These are phyloP conservation scores for Pichia sp. DNA, from an alignment of 1,139 yeast species.

Conservation along the genomic window DNA sequence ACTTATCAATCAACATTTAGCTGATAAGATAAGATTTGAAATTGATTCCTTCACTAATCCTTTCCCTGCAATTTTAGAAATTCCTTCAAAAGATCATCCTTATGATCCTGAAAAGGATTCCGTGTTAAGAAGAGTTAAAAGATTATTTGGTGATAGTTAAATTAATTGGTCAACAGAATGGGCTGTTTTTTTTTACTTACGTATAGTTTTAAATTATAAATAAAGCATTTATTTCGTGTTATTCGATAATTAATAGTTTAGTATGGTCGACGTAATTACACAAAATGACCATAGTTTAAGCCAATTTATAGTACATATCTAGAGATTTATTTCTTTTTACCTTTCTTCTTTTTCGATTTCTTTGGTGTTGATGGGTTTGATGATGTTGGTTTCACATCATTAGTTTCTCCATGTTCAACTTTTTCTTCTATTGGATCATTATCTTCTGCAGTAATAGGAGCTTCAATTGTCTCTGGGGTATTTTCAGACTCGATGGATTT, in stretches of 20 bases:
- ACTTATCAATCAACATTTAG: constrained; percentile 89
- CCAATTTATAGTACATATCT: not conserved
- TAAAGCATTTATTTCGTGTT: not conserved
- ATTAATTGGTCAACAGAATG: not conserved
- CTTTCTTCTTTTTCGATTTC: constrained; percentile 24
- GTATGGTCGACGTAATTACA: not conserved
- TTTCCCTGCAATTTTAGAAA: constrained; percentile 93
- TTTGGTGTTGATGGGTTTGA: constrained; percentile 16
- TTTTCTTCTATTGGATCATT: too few relatives aligned
- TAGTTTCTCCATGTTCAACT: not conserved
- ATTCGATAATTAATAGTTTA: not conserved
- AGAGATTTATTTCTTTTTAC: constrained; percentile 7
- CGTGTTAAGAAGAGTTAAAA: constrained; percentile 86
- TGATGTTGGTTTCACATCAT: not conserved
- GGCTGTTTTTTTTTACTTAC: not conserved
- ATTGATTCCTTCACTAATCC: constrained; percentile 85
- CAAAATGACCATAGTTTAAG: not conserved
- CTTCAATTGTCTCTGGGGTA: not conserved
- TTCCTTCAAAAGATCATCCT: constrained; percentile 98
- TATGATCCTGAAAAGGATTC: constrained; percentile 98
- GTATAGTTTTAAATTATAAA: not conserved
- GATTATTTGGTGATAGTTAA: constrained; percentile 72
- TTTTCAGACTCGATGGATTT: not conserved
- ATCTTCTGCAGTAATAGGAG: not conserved
- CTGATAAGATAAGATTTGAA: constrained; percentile 77